Percentiles rank a stretch among this genome's conserved stretches.
Evolutionary conservation across 768 basidiomycete species (phyloP).

Genomic region (Phlebiopsis flavidoalba): DNA sequence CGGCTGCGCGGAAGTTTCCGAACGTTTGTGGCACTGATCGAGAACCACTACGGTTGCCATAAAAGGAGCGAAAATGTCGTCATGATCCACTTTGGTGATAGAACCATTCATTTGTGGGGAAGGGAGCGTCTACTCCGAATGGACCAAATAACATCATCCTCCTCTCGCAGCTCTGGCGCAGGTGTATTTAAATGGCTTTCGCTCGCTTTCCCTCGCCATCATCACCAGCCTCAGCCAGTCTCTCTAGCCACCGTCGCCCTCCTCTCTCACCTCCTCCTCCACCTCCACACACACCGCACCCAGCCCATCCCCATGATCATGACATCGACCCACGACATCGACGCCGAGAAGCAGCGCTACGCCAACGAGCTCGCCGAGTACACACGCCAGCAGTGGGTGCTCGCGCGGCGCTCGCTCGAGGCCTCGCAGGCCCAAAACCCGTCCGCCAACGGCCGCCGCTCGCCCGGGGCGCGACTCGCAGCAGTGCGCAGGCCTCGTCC

Average conservation of each 20-base stretch:
- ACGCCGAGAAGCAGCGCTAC: constrained; percentile 29
- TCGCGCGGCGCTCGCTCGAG: constrained; percentile 23
- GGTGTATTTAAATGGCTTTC: constrained; percentile 2
- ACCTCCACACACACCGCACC: not conserved
- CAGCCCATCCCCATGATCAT: constrained; percentile 8
- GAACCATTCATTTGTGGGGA: not conserved
- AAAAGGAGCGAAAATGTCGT: constrained; percentile 1
- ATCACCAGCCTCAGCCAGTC: not conserved
- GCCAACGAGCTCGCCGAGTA: constrained; percentile 33
- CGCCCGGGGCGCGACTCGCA: constrained; percentile 7
- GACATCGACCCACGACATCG: constrained; percentile 17
- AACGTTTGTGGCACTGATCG: constrained; percentile 3
- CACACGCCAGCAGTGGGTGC: constrained; percentile 34
- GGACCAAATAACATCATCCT: not conserved
- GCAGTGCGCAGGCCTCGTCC: not conserved
- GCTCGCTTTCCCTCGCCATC: not conserved
- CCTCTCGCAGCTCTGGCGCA: not conserved
- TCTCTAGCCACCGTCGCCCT: not conserved
- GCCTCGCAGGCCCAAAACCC: constrained; percentile 2
- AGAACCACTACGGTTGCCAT: not conserved
- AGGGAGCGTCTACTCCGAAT: not conserved
- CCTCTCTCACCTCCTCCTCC: not conserved
- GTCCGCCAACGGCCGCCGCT: not conserved
- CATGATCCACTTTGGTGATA: not conserved
- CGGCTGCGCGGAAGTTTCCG: not conserved